Evolutionary conservation across 257 asterid genomes (phyloP), one percentile per base, ranked within the genome.

Genomic region (Nicotiana paniculata): DNA sequence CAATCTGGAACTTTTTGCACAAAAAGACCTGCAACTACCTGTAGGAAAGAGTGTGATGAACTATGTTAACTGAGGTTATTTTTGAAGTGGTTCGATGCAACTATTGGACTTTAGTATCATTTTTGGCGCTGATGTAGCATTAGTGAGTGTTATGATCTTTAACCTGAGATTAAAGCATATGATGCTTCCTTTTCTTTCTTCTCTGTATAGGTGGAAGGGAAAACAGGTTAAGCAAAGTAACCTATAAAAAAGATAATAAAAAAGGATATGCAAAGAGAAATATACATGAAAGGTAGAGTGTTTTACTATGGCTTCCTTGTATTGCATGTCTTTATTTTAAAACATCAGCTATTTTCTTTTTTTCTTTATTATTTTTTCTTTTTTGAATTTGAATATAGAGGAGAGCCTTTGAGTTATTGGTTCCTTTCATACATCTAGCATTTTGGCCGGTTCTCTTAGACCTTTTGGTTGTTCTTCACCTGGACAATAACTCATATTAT

Each of bases 11-110:
- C 30, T 0, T 37, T 68, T 68, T 68, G 30, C 32, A 15, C 16
- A 68, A 35, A 68, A 37, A 68, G 53, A 68, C 37, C 16, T 12
- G 30, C 77, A 68, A 18, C 77, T 68, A 18, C 30, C 77, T 68
- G 77, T 48, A 66, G 75, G 75, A 68, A 68, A 9, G 54, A 68
- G 77, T 37, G 77, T 17, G 77, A n/a, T 35, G 76, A 68, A 46
- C 54, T 17, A 68, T 68, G 54, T 68, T 11, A 35, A 37, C 77
- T 18, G 77, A 18, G 30, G 77, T 37, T 15, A 9, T 33, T 68
- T 37, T 66, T 16, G n/a, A 66, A 33, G 75, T 21, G 35, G 75
- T 66, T n/a, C 16, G 26, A 7, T 66, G 75, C 15, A 46, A 37
- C 12, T 21, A 9, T 37, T 17, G 30, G n/a, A 35, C 77, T 68